Conservation (phyloP, 306 rosid genomes). For the Rosa multiflora region DNA sequence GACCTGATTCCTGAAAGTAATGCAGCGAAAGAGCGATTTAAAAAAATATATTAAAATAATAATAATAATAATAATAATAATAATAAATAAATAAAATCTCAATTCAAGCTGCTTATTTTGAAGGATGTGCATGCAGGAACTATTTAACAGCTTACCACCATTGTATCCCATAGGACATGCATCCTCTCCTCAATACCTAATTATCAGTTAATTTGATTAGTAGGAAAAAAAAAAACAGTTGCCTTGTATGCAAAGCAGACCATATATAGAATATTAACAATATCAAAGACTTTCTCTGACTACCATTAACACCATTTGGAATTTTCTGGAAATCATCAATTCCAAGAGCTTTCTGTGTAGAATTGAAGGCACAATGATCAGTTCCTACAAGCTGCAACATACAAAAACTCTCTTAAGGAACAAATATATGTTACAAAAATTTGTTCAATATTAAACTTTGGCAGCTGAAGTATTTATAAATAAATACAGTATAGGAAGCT, state of each 20-base stretch:
- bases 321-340: conserved; percentile 84
- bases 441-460: not conserved
- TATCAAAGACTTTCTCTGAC: conserved; percentile 18
- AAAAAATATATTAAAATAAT: too few relatives aligned
- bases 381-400: conserved; percentile 90
- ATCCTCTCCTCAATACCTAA: conserved; percentile 94
- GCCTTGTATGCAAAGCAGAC: not conserved
- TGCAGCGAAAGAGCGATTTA: not conserved
- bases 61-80: not conserved
- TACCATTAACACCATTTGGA: conserved; percentile 98
- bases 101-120: conserved; percentile 18
- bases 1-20: conserved; percentile 79
- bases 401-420: conserved; percentile 3
- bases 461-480: not conserved
- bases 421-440: not conserved
- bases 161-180: conserved; percentile 88
- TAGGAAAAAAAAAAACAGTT: conserved; percentile 9
- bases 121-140: conserved; percentile 19
- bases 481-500: conserved; percentile 10
- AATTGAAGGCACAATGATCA: conserved; percentile 80
- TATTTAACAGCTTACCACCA: conserved; percentile 73
- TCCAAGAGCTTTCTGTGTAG: conserved; percentile 86
- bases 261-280: not conserved
- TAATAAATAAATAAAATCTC: not conserved
- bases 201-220: conserved; percentile 30